A percentile compares a stretch with the other conserved stretches of the same genome.
These are phyloP conservation scores for Clathrospora elynae DNA, from an alignment of 2,329 filamentous ascomycete genomes.

Conservation along the genomic window DNA sequence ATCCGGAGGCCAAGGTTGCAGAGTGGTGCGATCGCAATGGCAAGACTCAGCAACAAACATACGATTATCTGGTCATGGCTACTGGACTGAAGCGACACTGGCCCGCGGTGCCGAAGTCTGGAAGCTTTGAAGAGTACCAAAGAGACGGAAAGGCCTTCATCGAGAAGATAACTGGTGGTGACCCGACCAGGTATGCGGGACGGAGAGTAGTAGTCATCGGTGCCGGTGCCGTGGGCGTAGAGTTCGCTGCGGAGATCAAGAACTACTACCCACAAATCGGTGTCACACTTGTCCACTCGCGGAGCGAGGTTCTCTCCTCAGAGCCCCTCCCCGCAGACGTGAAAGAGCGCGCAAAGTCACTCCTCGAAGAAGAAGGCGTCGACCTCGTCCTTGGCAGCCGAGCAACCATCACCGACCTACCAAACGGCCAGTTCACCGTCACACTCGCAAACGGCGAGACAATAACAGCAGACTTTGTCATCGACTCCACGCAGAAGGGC, in stretches of 20 bases:
- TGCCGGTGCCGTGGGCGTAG: conserved; percentile 78
- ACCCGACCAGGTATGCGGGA: conserved; percentile 31
- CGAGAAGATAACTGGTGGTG: conserved; percentile 46
- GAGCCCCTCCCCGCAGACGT: conserved; percentile 73
- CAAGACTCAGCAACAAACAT: conserved; percentile 54
- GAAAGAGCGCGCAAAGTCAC: conserved; percentile 64
- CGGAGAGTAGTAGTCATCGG: conserved; percentile 72
- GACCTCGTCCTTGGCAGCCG: conserved; percentile 67
- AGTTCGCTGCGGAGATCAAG: conserved; percentile 82
- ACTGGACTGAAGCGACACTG: conserved; percentile 72
- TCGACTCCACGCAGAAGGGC: conserved; percentile 70
- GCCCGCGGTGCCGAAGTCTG: conserved; percentile 73
- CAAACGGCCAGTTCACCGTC: conserved; percentile 48
- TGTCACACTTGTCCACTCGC: conserved; percentile 77
- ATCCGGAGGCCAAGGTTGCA: conserved; percentile 65
- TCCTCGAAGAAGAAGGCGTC: conserved; percentile 67
- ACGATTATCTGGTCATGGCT: conserved; percentile 77
- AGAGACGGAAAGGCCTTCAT: conserved; percentile 67
- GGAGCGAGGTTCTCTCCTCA: conserved; percentile 70
- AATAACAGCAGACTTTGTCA: conserved; percentile 66
- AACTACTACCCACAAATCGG: conserved; percentile 65
- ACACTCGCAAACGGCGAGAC: conserved; percentile 51
- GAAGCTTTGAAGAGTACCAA: conserved; percentile 66
- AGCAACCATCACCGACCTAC: conserved; percentile 51
- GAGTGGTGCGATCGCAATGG: conserved; percentile 57